phyloP scores from a whole-genome alignment of 2,329 filamentous ascomycete genomes.

The Aspergillus novofumigatus region DNA sequence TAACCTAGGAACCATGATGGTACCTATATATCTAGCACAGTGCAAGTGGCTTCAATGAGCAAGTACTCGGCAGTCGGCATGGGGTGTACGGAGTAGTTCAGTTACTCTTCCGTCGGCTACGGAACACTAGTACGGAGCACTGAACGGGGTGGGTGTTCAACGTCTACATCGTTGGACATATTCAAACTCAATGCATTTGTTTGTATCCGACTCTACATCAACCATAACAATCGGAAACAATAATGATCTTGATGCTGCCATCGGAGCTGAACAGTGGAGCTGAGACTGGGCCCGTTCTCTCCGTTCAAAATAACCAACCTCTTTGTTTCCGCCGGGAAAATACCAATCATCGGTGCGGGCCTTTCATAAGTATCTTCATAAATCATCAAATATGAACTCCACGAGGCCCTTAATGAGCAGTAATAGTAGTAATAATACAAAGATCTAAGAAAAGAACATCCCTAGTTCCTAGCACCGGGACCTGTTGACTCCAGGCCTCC shows the following conservation, averaged over 20 bases:
- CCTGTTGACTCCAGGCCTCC: not conserved
- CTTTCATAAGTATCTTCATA: not conserved
- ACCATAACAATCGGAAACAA: not conserved
- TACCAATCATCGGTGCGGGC: not conserved
- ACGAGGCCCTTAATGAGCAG: not conserved
- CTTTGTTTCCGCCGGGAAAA: slow-evolving; percentile 1
- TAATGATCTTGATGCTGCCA: not conserved
- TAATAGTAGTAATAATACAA: slow-evolving; percentile 5
- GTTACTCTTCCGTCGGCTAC: not conserved
- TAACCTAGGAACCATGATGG: not conserved
- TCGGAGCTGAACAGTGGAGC: slow-evolving; percentile 8
- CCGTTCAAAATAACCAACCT: slow-evolving; percentile 1
- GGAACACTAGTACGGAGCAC: no score
- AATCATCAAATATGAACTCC: not conserved
- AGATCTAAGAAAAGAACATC: not conserved
- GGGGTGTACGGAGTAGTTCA: no score
- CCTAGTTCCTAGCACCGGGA: not conserved
- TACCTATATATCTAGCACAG: not conserved
- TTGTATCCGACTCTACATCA: no score
- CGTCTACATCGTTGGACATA: no score
- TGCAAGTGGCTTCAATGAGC: not conserved
- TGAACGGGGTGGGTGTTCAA: not conserved
- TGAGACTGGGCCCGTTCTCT: not conserved
- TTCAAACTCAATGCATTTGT: not conserved
- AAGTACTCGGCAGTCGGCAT: no score